Percentiles rank a stretch among this genome's conserved stretches.
These are phyloP conservation scores for Viola odorata DNA, from an alignment of 345 rosid species.

Conservation along the genomic window DNA sequence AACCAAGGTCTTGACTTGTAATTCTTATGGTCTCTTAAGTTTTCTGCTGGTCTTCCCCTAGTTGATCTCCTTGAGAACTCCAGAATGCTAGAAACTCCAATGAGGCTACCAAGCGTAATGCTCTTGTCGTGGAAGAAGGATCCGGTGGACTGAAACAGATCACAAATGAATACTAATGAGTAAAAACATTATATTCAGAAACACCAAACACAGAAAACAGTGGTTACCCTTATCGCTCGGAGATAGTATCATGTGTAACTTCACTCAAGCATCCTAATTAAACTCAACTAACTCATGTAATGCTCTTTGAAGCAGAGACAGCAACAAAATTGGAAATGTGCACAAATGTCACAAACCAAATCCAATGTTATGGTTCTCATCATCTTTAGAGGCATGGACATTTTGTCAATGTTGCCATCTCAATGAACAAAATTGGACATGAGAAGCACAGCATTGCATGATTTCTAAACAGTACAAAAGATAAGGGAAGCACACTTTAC, in stretches of 20 bases:
- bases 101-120: conserved; percentile 68
- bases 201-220: no score
- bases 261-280: no score
- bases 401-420: conserved; percentile 9
- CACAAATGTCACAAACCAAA: no score
- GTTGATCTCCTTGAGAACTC: conserved; percentile 58
- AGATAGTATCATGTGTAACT: no score
- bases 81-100: conserved; percentile 60
- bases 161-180: neutral
- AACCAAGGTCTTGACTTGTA: conserved; percentile 55
- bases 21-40: conserved; percentile 30
- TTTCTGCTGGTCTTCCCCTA: conserved; percentile 41
- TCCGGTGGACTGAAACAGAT: conserved; percentile 53
- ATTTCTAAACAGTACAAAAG: neutral
- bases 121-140: conserved; percentile 76
- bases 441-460: conserved; percentile 9
- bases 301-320: no score
- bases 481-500: neutral
- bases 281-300: no score
- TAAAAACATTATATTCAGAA: no score
- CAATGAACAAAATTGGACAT: conserved; percentile 1
- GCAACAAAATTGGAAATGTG: no score
- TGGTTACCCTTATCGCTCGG: no score
- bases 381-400: neutral
- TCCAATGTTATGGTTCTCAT: no score